Evolutionary conservation across 768 basidiomycete species (phyloP), one percentile per base, ranked within the genome.

Genomic region (Leccinum pellstonianum): DNA sequence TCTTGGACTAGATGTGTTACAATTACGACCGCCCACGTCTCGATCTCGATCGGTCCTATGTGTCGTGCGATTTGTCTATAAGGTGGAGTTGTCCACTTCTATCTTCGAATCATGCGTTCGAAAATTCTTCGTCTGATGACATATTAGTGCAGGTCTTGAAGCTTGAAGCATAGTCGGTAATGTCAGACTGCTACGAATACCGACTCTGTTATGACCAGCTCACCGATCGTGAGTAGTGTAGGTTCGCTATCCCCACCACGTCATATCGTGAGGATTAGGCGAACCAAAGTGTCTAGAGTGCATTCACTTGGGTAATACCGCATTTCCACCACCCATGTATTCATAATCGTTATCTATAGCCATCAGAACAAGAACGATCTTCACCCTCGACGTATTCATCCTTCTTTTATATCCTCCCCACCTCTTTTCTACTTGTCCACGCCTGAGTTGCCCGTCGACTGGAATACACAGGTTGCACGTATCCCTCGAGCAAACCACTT

Each of bases 401-500:
- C 1, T 57, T 35, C 15, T 53, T 53, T 9, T 31, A 31, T 31
- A 11, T 41, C 50, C 17, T 47, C 47, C 3, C 1, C 19, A 14
- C 57, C 50, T 31, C 43, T 37, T 33, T 29, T 25, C 21, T 54
- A 19, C 19, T 47, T 55, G 31, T 6, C 27, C 33, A 33, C 33
- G 31, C 21, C 33, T 14, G 33, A 5, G 23, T 56, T 61, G 5
- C 41, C 48, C 0, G 33, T 56, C 52, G 61, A 43, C 25, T 60
- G 63, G 11, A 67, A 56, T 4, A 63, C 63, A 31, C 62, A 67
- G 2, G 63, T 63, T 14, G 25, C 52, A 43, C 56, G 55, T 51
- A 67, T 59, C 19, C 60, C 63, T 1, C 63, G 48, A 23, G 59
- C 59, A 7, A 62, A 55, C 63, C 55, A 67, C n/a, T 38, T 47